phyloP scores from a whole-genome alignment of 129 eudicot genomes.

The Ambrosia artemisiifolia region DNA sequence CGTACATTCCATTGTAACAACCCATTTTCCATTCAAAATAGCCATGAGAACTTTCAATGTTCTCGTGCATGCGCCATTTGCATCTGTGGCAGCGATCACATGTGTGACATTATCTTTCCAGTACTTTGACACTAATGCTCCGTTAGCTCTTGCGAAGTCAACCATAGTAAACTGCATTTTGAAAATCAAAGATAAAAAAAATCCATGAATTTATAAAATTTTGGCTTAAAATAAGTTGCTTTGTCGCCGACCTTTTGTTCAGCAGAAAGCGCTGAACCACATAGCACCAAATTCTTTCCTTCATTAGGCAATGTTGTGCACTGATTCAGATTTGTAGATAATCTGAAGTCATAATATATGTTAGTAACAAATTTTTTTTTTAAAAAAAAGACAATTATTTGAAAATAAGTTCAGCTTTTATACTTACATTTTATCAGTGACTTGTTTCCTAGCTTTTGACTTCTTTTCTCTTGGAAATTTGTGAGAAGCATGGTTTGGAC shows the following conservation, averaged over 20 bases:
- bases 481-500: constrained; percentile 58
- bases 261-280: constrained; percentile 83
- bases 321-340: constrained; percentile 23
- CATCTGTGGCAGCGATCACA: constrained; percentile 77
- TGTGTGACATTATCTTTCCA: constrained; percentile 82
- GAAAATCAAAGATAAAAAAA: background rate
- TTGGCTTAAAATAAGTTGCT: background rate
- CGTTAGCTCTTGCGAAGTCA: constrained; percentile 63
- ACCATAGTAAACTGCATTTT: constrained; percentile 50
- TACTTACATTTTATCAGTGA: constrained; percentile 9
- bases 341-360: constrained; percentile 23
- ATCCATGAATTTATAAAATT: background rate
- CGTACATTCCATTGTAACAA: constrained; percentile 73
- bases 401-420: background rate
- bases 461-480: constrained; percentile 66
- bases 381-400: background rate
- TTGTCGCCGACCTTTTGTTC: constrained; percentile 63
- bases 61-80: constrained; percentile 78
- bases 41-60: constrained; percentile 90
- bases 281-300: constrained; percentile 51
- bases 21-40: constrained; percentile 83
- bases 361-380: background rate
- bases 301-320: constrained; percentile 37
- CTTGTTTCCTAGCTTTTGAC: constrained; percentile 37
- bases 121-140: constrained; percentile 52